phyloP scores from a whole-genome alignment of 441 rosid species.

The Arabidopsis lyrata region DNA sequence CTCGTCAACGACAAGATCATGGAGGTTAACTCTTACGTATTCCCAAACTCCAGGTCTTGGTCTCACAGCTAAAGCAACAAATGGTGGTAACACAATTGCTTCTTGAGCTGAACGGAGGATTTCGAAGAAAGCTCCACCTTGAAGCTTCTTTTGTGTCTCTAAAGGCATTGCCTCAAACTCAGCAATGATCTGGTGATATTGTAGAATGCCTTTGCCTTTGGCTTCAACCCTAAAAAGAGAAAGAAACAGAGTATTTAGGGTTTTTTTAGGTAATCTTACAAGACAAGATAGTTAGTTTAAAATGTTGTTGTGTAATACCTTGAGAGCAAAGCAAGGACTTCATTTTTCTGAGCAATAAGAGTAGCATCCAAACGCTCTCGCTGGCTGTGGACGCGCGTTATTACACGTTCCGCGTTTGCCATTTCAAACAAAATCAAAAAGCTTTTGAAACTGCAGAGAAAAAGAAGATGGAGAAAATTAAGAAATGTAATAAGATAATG shows the following conservation, averaged over 20 bases:
- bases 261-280: not conserved
- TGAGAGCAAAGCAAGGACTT: slow-evolving; percentile 79
- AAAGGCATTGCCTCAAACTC: slow-evolving; percentile 79
- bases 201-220: slow-evolving; percentile 85
- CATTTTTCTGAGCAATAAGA: slow-evolving; percentile 75
- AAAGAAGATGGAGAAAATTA: not conserved
- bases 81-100: slow-evolving; percentile 86
- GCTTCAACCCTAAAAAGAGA: slow-evolving; percentile 62
- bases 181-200: slow-evolving; percentile 73
- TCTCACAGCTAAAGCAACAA: slow-evolving; percentile 86
- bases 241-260: not conserved
- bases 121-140: slow-evolving; percentile 71
- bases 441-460: slow-evolving; percentile 9
- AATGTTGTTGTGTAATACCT: slow-evolving; percentile 52
- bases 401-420: slow-evolving; percentile 24
- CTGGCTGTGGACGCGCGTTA: slow-evolving; percentile 79
- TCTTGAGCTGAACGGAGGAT: slow-evolving; percentile 82
- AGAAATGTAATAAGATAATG: slow-evolving; percentile 7
- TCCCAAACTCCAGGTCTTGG: slow-evolving; percentile 98
- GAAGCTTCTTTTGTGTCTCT: slow-evolving; percentile 60
- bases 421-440: slow-evolving; percentile 20
- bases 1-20: slow-evolving; percentile 82
- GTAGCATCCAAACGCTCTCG: slow-evolving; percentile 89
- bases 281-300: not conserved
- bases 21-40: slow-evolving; percentile 75